Conservation (phyloP, 805 yeast species). For the Zygosaccharomyces bailii region DNA sequence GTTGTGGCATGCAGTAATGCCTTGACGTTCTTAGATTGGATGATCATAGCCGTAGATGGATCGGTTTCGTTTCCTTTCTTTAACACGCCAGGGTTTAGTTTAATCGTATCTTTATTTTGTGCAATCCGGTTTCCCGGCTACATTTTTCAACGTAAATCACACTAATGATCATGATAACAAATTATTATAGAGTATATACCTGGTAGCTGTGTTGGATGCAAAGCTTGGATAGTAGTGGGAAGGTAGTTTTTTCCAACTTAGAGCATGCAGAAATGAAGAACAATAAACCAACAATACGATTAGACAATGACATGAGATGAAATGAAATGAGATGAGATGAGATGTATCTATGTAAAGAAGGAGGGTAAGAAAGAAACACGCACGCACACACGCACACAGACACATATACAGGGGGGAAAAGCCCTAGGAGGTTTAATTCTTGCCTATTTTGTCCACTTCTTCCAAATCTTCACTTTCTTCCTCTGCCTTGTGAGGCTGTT, state of each 20-base stretch:
- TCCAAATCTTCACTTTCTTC: constrained; percentile 37
- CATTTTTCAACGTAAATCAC: not conserved
- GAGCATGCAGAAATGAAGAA: not conserved
- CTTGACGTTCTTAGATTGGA: constrained; percentile 26
- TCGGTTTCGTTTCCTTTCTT: not conserved
- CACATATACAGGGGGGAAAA: not conserved
- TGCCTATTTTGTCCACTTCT: constrained; percentile 28
- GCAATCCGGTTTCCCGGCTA: not conserved
- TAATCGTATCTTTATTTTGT: not conserved
- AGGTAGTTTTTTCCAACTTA: not conserved
- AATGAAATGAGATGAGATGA: not conserved
- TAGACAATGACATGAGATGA: not conserved
- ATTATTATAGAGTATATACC: not conserved
- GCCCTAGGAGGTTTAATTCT: constrained; percentile 12
- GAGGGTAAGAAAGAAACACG: not conserved
- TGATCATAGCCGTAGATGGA: constrained; percentile 17
- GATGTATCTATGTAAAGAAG: not conserved
- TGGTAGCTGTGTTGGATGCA: not conserved
- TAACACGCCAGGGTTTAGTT: not conserved
- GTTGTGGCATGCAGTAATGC: constrained; percentile 20
- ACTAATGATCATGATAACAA: not conserved
- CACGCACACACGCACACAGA: not conserved
- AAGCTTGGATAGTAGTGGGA: not conserved
- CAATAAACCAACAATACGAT: constrained; percentile 1
- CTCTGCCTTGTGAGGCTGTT: constrained; percentile 32